phyloP scores from a whole-genome alignment of 106 monocot genomes.

The Phalaenopsis equestris region DNA sequence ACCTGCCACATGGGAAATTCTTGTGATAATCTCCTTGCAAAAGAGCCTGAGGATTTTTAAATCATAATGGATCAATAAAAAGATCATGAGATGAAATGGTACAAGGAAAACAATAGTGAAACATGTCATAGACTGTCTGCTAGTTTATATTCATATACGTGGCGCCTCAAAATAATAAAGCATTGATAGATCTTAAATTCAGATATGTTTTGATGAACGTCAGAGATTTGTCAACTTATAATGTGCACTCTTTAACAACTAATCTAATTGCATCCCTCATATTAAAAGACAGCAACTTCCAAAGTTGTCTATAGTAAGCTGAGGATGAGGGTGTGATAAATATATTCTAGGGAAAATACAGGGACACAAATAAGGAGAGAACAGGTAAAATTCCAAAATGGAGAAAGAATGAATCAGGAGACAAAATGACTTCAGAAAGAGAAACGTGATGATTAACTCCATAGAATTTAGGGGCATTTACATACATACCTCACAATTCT shows the following conservation, averaged over 20 bases:
- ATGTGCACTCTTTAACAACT: background rate
- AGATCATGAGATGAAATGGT: background rate
- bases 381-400: background rate
- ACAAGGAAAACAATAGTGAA: background rate
- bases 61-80: constrained; percentile 3
- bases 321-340: background rate
- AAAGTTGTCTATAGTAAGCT: background rate
- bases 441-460: background rate
- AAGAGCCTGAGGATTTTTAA: constrained; percentile 60
- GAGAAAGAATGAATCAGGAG: background rate
- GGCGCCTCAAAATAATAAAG: background rate
- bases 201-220: background rate
- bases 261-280: background rate
- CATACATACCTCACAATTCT: too few species aligned
- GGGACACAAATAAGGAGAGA: background rate
- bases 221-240: background rate
- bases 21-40: constrained; percentile 70
- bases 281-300: background rate
- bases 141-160: background rate
- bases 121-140: background rate
- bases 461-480: background rate
- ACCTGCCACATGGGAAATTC: constrained; percentile 99
- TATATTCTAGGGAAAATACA: background rate
- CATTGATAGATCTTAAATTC: background rate
- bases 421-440: background rate